Base-by-base conservation (phyloP, 345 rosid species). In the Mangifera indica region DNA sequence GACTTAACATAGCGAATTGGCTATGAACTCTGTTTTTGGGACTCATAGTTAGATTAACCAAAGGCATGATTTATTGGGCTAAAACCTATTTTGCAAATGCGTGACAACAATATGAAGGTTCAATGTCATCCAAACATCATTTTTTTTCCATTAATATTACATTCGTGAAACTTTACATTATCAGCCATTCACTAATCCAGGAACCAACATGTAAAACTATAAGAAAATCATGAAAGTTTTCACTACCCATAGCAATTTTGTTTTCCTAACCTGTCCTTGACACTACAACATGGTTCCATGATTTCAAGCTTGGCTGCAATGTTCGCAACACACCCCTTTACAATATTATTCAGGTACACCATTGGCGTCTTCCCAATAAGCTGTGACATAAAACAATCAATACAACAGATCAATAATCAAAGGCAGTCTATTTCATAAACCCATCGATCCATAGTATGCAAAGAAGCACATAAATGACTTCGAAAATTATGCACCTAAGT, bases 291-390 rank as follows among this genome's bases (percentile, higher is more conserved):
- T 48, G 98, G 98, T 76, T 90, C 95, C 93, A 94, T 84, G 73
- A 78, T 87, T 81, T 94, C 98, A 45, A 94, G 97, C 81, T 94
- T 94, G 69, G 94, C 97, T 49, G 97, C 97, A 68, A 94, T 76
- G 7, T 77, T 88, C 2, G 97, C 95, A 0, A 80, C 92, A 61
- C 89, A 90, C 24, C 95, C 97, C 42, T 90, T 93, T 20, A 90
- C 85, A 34, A 92, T 80, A 24, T 85, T 90, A 79, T 94, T 92
- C 81, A 94, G 87, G 78, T 90, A 94, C 34, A 94, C 95, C 97
- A 94, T 88, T 10, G 97, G 98, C 29, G 97, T 92, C 67, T 87
- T 94, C 57, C 98, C 97, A 73, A 89, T 92, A 40, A 92, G 88
- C 97, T 92, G 87, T 44, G 44, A 65, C 74, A 70, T 46, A 63